Percentiles rank a stretch among this genome's conserved stretches.
Evolutionary conservation across 1,139 yeast species (phyloP).

Genomic region (Debaryomycetaceae sp.): DNA sequence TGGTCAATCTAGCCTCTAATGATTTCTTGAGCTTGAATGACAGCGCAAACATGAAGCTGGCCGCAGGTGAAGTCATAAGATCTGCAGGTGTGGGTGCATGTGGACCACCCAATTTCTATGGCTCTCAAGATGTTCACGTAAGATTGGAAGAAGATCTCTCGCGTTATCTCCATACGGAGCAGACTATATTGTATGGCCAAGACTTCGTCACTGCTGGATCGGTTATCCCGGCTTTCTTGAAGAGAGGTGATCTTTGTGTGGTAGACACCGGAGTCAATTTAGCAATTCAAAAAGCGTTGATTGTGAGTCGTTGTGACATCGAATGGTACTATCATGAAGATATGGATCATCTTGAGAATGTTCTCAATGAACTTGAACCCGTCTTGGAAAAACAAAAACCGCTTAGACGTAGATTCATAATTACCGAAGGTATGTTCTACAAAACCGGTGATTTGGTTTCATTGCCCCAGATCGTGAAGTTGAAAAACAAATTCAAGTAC

Average conservation of each 20-base stretch:
- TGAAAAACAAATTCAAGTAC: constrained; percentile 79
- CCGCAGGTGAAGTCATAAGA: constrained; percentile 57
- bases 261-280: constrained; percentile 80
- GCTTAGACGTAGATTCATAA: constrained; percentile 79
- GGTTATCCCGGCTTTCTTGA: constrained; percentile 93
- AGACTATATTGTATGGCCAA: constrained; percentile 86
- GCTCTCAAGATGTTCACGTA: constrained; percentile 90
- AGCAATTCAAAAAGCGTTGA: constrained; percentile 83
- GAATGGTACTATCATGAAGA: constrained; percentile 88
- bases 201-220: constrained; percentile 89
- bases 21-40: constrained; percentile 62
- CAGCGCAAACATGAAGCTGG: constrained; percentile 44
- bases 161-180: constrained; percentile 69
- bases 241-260: constrained; percentile 89
- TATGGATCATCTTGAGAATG: constrained; percentile 71
- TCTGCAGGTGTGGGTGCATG: constrained; percentile 95
- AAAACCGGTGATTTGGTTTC: constrained; percentile 80
- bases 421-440: constrained; percentile 86
- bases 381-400: constrained; percentile 65
- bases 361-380: constrained; percentile 62
- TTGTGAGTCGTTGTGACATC: constrained; percentile 81
- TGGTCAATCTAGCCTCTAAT: constrained; percentile 60
- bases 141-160: constrained; percentile 76
- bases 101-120: constrained; percentile 97
- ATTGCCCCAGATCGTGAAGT: constrained; percentile 63